phyloP scores from a whole-genome alignment of 306 rosid genomes.

The Alnus glutinosa region DNA sequence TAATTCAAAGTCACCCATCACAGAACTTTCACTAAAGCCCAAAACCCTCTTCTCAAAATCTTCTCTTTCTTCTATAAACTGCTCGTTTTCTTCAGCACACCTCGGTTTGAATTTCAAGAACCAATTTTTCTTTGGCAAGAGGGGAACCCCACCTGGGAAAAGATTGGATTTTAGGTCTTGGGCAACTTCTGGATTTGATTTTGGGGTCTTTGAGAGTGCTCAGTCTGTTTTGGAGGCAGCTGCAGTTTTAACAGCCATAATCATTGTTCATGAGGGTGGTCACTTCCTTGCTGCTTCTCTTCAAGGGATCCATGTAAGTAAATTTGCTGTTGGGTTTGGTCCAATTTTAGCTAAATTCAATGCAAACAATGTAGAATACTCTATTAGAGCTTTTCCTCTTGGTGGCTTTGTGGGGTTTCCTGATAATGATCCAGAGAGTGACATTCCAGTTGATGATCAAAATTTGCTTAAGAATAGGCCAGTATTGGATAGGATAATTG shows the following conservation, averaged over 20 bases:
- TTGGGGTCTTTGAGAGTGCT: slow-evolving; percentile 75
- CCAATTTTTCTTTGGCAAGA: slow-evolving; percentile 36
- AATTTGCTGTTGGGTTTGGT: slow-evolving; percentile 97
- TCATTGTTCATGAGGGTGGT: slow-evolving; percentile 95
- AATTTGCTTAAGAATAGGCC: slow-evolving; percentile 96
- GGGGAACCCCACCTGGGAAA: slow-evolving; percentile 39
- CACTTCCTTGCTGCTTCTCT: slow-evolving; percentile 95
- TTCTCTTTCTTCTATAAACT: slow-evolving; percentile 23
- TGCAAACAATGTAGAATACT: slow-evolving; percentile 88
- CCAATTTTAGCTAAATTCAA: slow-evolving; percentile 90
- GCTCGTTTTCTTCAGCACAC: slow-evolving; percentile 46
- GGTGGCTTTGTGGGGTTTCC: slow-evolving; percentile 99
- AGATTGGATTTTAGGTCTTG: slow-evolving; percentile 53
- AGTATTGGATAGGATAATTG: slow-evolving; percentile 78
- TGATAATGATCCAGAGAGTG: slow-evolving; percentile 96
- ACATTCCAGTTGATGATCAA: slow-evolving; percentile 78
- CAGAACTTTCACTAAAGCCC: slow-evolving; percentile 40
- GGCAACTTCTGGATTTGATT: slow-evolving; percentile 65
- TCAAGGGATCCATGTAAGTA: slow-evolving; percentile 96
- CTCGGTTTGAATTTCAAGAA: slow-evolving; percentile 39
- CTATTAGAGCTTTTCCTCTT: slow-evolving; percentile 90
- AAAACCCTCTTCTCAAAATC: slow-evolving; percentile 65
- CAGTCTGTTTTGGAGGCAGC: slow-evolving; percentile 88
- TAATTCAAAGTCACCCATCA: slow-evolving; percentile 52
- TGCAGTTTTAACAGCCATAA: slow-evolving; percentile 81